Percentiles rank a stretch among this genome's conserved stretches.
Conservation (phyloP, 768 basidiomycete species). For the Krasilnikovozyma curviuscula region DNA sequence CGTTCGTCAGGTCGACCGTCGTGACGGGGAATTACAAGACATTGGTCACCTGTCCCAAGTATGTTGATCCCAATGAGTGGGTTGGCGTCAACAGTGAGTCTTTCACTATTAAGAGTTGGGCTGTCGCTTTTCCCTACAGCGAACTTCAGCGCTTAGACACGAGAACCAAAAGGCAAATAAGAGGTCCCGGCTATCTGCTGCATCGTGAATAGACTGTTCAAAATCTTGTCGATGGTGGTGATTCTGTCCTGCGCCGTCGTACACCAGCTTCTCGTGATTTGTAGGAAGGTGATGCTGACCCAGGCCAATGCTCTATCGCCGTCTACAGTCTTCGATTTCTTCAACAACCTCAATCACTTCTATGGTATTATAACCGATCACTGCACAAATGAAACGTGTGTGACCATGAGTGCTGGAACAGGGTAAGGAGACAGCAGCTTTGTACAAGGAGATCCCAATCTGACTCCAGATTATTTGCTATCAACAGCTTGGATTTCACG, state of each 20-base stretch:
- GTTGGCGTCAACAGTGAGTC: slow-evolving; percentile 77
- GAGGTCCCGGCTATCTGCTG: no score
- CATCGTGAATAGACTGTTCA: neutral
- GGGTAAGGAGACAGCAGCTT: slow-evolving; percentile 40
- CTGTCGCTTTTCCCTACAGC: no score
- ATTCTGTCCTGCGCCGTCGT: neutral
- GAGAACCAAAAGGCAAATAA: no score
- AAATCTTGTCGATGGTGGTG: neutral
- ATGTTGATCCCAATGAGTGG: slow-evolving; percentile 91
- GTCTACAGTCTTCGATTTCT: slow-evolving; percentile 76
- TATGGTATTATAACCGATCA: slow-evolving; percentile 84
- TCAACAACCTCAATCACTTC: slow-evolving; percentile 89
- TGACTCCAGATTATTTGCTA: neutral
- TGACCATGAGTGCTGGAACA: slow-evolving; percentile 75
- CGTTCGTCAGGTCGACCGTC: slow-evolving; percentile 83
- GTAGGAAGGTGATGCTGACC: neutral
- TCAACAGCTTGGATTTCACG: slow-evolving; percentile 61
- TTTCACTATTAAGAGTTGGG: no score
- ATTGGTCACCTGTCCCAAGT: slow-evolving; percentile 88
- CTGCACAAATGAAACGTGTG: slow-evolving; percentile 76
- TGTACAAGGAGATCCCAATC: no score
- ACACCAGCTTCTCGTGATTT: neutral
- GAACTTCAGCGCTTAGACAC: no score
- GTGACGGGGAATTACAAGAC: slow-evolving; percentile 98
- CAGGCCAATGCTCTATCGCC: neutral